Evolutionary conservation across 2,329 filamentous ascomycete species (phyloP).

Genomic region (Aspergillus ochraceus): DNA sequence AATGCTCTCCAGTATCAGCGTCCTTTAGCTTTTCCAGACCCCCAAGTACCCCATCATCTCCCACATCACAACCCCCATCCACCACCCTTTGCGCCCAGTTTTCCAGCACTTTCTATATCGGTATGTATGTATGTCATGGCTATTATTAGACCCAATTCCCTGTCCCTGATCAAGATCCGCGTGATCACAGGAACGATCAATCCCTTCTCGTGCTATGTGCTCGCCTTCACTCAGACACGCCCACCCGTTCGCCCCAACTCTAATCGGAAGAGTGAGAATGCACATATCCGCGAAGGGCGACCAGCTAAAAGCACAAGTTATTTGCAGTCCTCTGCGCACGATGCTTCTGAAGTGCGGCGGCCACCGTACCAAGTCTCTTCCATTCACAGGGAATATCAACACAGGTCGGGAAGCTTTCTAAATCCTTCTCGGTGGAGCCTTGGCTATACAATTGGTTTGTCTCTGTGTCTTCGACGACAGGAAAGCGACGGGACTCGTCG

Average conservation of each 20-base stretch:
- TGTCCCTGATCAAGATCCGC: neutral
- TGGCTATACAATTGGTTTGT: neutral
- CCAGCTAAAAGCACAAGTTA: neutral
- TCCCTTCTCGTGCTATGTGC: neutral
- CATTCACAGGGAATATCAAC: neutral
- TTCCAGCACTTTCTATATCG: constrained; percentile 4
- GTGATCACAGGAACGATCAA: neutral
- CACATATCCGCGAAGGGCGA: constrained; percentile 1
- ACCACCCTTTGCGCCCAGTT: constrained; percentile 2
- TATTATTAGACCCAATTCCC: neutral
- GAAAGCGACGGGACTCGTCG: neutral
- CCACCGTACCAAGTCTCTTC: neutral
- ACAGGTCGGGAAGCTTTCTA: neutral
- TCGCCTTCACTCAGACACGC: neutral
- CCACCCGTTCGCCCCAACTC: neutral
- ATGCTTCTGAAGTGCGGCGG: neutral
- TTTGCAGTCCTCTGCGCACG: neutral
- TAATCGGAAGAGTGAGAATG: neutral
- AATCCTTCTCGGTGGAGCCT: neutral
- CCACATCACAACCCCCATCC: constrained; percentile 5
- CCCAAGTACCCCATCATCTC: constrained; percentile 4
- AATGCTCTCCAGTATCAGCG: constrained; percentile 4
- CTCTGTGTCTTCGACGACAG: neutral
- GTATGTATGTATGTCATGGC: neutral
- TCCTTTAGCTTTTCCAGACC: constrained; percentile 7